Percentiles rank a stretch among this genome's conserved stretches.
phyloP scores from a whole-genome alignment of 331 rosid species.

The Quercus phellos region DNA sequence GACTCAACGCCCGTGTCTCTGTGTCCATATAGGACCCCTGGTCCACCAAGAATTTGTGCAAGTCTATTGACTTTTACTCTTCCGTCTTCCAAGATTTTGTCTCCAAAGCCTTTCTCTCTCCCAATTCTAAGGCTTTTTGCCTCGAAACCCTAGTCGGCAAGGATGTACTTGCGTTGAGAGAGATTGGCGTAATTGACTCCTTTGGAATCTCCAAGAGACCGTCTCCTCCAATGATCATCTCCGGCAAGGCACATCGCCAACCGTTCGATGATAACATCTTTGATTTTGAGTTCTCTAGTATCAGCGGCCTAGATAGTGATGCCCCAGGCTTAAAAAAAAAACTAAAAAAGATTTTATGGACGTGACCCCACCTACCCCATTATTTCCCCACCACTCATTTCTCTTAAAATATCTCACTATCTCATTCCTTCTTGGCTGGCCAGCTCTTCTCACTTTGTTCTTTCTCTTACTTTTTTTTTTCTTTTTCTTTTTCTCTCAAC shows the following conservation, averaged over 20 bases:
- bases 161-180: conserved; percentile 40
- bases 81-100: conserved; percentile 38
- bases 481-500: too few species aligned
- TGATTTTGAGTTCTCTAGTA: conserved; percentile 47
- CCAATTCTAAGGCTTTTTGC: conserved; percentile 38
- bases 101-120: conserved; percentile 33
- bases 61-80: conserved; percentile 36
- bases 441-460: too few species aligned
- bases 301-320: conserved; percentile 12
- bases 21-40: not conserved
- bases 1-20: not conserved
- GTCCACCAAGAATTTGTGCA: conserved; percentile 32
- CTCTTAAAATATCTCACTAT: too few species aligned
- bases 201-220: conserved; percentile 40
- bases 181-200: conserved; percentile 36
- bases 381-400: too few species aligned
- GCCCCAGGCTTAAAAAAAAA: too few species aligned
- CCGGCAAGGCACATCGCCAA: conserved; percentile 21
- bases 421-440: too few species aligned
- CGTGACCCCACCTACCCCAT: too few species aligned
- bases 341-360: too few species aligned
- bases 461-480: too few species aligned
- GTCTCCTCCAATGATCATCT: conserved; percentile 29
- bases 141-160: conserved; percentile 37
- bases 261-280: conserved; percentile 29